Conservation (phyloP, 352 stramenopile species). For the Globisporangium cylindrosporum region DNA sequence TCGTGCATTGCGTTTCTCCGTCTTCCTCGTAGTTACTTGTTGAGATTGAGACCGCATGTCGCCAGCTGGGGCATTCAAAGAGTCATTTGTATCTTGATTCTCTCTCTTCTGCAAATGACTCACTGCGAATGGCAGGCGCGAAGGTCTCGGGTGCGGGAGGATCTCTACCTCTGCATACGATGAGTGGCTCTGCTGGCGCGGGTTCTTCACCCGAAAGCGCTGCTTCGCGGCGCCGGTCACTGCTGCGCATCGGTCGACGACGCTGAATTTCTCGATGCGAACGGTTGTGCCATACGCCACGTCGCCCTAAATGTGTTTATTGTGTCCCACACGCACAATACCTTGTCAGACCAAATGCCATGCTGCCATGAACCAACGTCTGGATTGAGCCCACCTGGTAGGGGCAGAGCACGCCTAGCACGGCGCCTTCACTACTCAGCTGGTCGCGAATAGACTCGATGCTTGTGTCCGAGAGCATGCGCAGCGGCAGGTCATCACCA, state of each 20-base stretch:
- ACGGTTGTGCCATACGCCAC: constrained; percentile 62
- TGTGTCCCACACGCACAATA: not conserved
- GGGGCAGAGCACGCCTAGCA: constrained; percentile 60
- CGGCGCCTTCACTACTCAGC: constrained; percentile 36
- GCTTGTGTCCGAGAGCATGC: constrained; percentile 62
- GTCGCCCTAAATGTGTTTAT: constrained; percentile 21
- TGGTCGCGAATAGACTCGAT: constrained; percentile 45
- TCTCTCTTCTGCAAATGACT: constrained; percentile 9
- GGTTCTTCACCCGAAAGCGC: constrained; percentile 48
- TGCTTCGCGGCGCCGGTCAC: constrained; percentile 68
- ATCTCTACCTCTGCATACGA: constrained; percentile 51
- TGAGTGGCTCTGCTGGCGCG: constrained; percentile 24
- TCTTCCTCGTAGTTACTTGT: constrained; percentile 9
- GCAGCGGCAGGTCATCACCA: constrained; percentile 70
- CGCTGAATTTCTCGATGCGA: constrained; percentile 60
- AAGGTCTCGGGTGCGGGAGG: constrained; percentile 40
- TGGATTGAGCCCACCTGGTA: constrained; percentile 30
- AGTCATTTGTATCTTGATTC: not conserved
- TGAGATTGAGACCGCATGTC: not conserved
- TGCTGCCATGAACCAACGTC: not conserved
- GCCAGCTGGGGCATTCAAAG: not conserved
- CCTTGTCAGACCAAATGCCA: not conserved
- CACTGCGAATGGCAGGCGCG: constrained; percentile 35
- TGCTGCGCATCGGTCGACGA: constrained; percentile 35
- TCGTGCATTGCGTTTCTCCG: not conserved